These are phyloP conservation scores for Penicillium polonicum DNA, from an alignment of 2,329 filamentous ascomycete species.

Conservation along the genomic window DNA sequence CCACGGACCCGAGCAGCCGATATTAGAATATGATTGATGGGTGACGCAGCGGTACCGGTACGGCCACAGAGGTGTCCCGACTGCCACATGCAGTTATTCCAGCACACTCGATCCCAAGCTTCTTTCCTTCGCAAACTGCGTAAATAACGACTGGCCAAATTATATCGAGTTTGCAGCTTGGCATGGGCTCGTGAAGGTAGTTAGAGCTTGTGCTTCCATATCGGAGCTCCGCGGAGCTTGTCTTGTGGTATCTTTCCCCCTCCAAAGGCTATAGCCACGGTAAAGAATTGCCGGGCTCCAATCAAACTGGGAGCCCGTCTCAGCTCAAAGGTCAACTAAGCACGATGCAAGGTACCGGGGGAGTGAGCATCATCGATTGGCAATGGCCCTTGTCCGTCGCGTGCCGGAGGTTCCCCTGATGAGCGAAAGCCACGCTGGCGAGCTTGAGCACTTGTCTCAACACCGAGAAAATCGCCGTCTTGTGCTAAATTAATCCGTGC, in stretches of 20 bases:
- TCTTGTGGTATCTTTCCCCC: background rate
- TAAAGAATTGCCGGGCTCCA: background rate
- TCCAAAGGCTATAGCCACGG: background rate
- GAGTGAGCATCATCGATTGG: slow-evolving; percentile 1
- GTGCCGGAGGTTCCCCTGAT: background rate
- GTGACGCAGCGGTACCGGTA: background rate
- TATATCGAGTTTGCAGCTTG: background rate
- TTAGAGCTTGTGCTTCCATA: background rate
- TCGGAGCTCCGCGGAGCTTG: slow-evolving; percentile 2
- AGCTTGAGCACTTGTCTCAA: background rate
- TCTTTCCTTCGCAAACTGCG: background rate
- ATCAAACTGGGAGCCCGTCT: background rate
- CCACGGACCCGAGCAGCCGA: background rate
- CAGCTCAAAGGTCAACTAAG: background rate
- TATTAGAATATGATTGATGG: background rate
- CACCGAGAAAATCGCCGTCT: too few species aligned
- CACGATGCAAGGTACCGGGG: background rate
- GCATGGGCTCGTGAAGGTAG: background rate
- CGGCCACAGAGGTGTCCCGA: background rate
- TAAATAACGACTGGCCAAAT: background rate
- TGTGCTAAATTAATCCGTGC: background rate
- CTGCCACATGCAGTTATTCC: background rate
- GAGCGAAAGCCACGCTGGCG: background rate
- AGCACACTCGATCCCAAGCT: too few species aligned
- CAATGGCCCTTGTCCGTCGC: background rate